Base-by-base conservation (phyloP, 2,329 filamentous ascomycete genomes). In the Trichoderma guizhouense region DNA sequence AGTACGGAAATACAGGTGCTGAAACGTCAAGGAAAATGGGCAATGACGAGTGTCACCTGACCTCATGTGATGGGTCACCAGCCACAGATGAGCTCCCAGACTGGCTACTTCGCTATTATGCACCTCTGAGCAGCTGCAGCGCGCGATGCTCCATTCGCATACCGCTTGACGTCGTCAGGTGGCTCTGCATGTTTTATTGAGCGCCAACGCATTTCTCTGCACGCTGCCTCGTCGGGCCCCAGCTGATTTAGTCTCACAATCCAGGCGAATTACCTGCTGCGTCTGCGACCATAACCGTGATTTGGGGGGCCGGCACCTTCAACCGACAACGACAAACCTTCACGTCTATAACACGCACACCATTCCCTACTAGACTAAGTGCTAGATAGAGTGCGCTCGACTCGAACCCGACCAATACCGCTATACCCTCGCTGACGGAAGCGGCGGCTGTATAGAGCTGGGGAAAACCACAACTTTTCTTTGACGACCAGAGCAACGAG, bases 11-110 rank as follows among this genome's bases (percentile, higher is more conserved):
- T 18, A 39, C 36, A 39, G 36, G 39, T 7, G 9, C 15, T 21
- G 47, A 53, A 53, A 53, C 47, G 21, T 24, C 47, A 24, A 18
- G 11, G 53, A 12, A 57, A 57, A 55, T 55, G 51, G 24, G 11
- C 57, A 34, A 72, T 72, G 68, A 72, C 70, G 64, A 69, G 30
- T 36, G 32, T 75, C 73, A 77, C 75, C 71, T 73, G 72, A 76
- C 64, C 74, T 78, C 77, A 79, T 76, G 78, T 78, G 79, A 78
- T 60, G 61, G 61, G 6, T 71, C 75, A 79, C 79, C 74, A 67
- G 79, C 79, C 79, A 78, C 32, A 11, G 5, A 58, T 26, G 36
- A 61, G 58, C 58, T 61, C 32, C 34, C 55, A 67, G 57, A 62
- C 39, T 58, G 39, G n/a, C 26, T 47, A 58, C 15, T 36, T 36